Conservation (phyloP, 225 moss, liverwort and hornwort species). For the Pseudoscleropodium purum region DNA sequence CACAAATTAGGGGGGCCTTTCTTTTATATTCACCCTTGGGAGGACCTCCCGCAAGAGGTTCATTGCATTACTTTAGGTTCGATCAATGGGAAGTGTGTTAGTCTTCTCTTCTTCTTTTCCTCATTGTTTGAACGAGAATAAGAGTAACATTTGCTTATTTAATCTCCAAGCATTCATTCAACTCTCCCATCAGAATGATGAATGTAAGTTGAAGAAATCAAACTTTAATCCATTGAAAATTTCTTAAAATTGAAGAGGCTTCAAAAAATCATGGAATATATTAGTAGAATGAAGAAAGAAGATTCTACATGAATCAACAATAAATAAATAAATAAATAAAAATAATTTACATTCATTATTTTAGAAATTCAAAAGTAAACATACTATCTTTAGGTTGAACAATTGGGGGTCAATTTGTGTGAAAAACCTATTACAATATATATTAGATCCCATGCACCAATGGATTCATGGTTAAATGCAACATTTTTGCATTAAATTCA, state of each 20-base stretch:
- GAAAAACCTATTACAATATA: neutral
- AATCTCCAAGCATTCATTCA: neutral
- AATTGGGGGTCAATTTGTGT: no score
- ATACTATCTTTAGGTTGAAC: accelerated
- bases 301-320: neutral
- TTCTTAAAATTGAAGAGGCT: neutral
- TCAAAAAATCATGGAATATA: neutral
- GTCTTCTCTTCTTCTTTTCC: neutral
- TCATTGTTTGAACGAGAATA: neutral
- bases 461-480: neutral
- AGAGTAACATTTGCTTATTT: neutral
- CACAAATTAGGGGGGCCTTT: no score
- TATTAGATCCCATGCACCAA: neutral
- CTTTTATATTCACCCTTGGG: no score
- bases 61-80: no score
- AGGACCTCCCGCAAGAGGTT: no score
- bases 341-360: neutral
- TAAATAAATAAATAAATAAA: neutral
- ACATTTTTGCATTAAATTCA: no score
- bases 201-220: neutral
- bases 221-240: neutral
- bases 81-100: no score
- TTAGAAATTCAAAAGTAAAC: neutral
- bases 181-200: neutral
- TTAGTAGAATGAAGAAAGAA: neutral